Evolutionary conservation across 331 rosid species (phyloP), one percentile per base, ranked within the genome.

Genomic region (Acacia concinna): DNA sequence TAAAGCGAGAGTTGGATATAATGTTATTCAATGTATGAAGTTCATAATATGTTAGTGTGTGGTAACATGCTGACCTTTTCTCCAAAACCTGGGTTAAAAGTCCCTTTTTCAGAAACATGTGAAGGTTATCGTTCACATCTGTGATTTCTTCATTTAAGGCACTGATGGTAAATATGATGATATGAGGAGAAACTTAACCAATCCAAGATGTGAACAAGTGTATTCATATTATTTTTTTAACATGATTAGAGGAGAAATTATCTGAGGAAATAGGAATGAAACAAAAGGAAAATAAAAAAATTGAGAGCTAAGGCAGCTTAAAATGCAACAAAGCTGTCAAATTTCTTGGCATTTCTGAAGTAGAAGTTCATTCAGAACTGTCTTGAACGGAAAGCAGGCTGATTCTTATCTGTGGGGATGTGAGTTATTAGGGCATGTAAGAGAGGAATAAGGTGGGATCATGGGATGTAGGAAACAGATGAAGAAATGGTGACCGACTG

Each of bases 111-210:
- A 1, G 28, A 37, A 66, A 35, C 47, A 1, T 20, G 28, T 66
- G 47, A 3, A 6, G 47, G 47, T 20, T 18, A 67, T 37, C 37
- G 44, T 65, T 52, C 28, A 28, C n/a, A n/a, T 37, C 74, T 14
- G 20, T 64, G 63, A 31, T 40, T 56, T 17, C 43, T 4, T 63
- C 70, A 51, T 34, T 75, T 34, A 54, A 70, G 72, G 49, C 28
- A 63, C 32, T 17, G 52, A 28, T 64, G 23, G 49, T 68, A 49
- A 74, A 49, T 83, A 69, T 74, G 54, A 78, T 74, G 51, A 57
- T 21, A 56, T 20, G 1, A 17, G 32, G 57, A 66, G 30, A 31
- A 46, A n/a, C 46, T 37, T 35, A 78, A 79, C 43, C 13, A 40
- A 27, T 59, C 14, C 9, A 3, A 66, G 8, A 59, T 67, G 41